Evolutionary conservation across 352 stramenopile species (phyloP).

Genomic region (Phytophthora megakarya): DNA sequence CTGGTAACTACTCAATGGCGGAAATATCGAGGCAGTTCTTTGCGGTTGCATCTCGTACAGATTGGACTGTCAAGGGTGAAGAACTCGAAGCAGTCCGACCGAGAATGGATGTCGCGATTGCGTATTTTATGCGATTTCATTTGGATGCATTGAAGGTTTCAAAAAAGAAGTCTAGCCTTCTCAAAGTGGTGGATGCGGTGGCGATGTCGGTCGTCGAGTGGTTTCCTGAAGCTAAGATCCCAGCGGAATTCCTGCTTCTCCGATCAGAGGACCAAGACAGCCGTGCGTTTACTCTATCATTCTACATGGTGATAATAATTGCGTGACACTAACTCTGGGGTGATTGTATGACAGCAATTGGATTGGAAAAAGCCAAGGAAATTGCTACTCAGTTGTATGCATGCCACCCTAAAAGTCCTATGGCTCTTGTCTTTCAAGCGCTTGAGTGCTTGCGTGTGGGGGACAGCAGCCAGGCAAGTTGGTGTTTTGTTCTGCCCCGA

Average conservation of each 20-base stretch:
- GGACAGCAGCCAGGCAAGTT: constrained; percentile 38
- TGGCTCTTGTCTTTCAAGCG: constrained; percentile 55
- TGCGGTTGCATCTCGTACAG: constrained; percentile 31
- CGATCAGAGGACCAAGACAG: constrained; percentile 75
- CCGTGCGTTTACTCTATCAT: constrained; percentile 48
- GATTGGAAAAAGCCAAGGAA: constrained; percentile 27
- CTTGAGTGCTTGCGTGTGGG: constrained; percentile 31
- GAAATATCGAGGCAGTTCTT: constrained; percentile 61
- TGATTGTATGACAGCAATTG: constrained; percentile 41
- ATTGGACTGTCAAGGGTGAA: constrained; percentile 34
- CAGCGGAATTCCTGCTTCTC: constrained; percentile 70
- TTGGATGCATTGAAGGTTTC: constrained; percentile 56
- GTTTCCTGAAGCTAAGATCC: constrained; percentile 62
- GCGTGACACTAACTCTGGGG: neutral
- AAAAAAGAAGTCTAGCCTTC: constrained; percentile 47
- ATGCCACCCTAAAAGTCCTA: constrained; percentile 50
- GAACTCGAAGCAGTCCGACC: constrained; percentile 16
- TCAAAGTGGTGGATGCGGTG: constrained; percentile 58
- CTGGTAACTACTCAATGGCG: constrained; percentile 33
- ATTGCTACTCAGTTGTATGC: constrained; percentile 36
- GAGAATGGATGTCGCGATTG: constrained; percentile 57
- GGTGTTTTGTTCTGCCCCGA: neutral
- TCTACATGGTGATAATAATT: neutral
- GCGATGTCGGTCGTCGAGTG: constrained; percentile 53
- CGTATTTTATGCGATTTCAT: constrained; percentile 75